Conservation (phyloP, 2,329 filamentous ascomycete species). For the Colletotrichum noveboracense region DNA sequence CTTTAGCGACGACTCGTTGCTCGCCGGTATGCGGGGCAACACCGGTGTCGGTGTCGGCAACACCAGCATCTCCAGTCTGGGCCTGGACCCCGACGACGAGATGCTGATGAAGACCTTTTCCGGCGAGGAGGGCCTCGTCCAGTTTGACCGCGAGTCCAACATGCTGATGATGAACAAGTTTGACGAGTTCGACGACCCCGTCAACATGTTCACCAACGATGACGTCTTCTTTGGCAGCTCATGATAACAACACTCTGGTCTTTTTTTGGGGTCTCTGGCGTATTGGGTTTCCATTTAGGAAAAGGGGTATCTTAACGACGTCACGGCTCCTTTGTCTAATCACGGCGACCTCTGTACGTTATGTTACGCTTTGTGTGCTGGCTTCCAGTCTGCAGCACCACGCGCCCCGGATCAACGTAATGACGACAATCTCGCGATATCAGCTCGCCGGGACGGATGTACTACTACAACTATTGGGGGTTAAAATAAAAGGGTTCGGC, state of each 20-base stretch:
- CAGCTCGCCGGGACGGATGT: constrained; percentile 5
- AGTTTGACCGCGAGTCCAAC: constrained; percentile 49
- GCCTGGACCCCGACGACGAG: constrained; percentile 49
- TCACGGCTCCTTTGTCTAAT: neutral
- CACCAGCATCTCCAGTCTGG: constrained; percentile 23
- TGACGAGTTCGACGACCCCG: constrained; percentile 54
- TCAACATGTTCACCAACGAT: constrained; percentile 57
- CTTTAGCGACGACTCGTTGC: constrained; percentile 32
- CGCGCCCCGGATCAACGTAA: constrained; percentile 4
- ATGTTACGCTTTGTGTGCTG: constrained; percentile 9
- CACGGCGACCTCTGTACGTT: constrained; percentile 8
- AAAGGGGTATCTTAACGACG: neutral
- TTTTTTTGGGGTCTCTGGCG: neutral
- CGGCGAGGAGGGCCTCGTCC: constrained; percentile 45
- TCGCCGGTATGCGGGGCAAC: constrained; percentile 29
- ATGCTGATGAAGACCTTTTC: constrained; percentile 50
- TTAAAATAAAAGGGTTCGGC: neutral
- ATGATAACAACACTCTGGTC: constrained; percentile 12
- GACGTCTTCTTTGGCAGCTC: constrained; percentile 57
- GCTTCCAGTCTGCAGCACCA: neutral
- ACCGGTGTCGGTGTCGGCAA: neutral
- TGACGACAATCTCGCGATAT: constrained; percentile 9
- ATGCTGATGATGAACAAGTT: constrained; percentile 59
- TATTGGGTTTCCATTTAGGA: neutral
- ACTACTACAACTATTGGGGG: constrained; percentile 7